These are phyloP conservation scores for Cucurbita argyrosperma DNA, from an alignment of 306 rosid species.

Conservation along the genomic window DNA sequence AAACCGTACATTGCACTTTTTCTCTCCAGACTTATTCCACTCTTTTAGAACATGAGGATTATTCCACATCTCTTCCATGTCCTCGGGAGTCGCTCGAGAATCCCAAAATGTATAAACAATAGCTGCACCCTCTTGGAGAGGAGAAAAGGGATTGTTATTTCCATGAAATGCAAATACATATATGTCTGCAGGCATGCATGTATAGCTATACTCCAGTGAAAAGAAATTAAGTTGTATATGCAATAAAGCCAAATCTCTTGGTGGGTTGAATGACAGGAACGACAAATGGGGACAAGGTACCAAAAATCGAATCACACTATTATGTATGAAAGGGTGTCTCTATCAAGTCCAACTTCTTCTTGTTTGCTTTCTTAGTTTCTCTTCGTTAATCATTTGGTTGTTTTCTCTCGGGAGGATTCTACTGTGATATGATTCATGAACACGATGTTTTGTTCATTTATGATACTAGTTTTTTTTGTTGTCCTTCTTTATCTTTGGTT, in stretches of 20 bases:
- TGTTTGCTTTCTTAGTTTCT: neutral
- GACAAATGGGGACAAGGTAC: neutral
- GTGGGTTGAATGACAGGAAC: neutral
- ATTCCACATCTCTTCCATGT: conserved; percentile 82
- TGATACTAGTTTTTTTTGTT: neutral
- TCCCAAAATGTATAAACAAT: conserved; percentile 40
- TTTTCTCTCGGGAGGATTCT: neutral
- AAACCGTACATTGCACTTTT: conserved; percentile 42
- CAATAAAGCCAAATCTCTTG: neutral
- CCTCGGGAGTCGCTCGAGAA: conserved; percentile 46
- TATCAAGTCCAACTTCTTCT: neutral
- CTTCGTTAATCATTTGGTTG: neutral
- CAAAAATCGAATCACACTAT: neutral
- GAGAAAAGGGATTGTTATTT: neutral
- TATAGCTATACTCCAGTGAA: neutral
- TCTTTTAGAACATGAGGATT: conserved; percentile 45
- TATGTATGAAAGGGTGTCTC: neutral
- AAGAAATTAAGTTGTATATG: neutral
- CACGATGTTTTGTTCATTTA: neutral
- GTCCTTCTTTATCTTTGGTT: neutral
- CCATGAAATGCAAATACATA: neutral
- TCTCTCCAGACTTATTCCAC: conserved; percentile 59
- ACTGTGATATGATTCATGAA: neutral
- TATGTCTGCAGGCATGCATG: neutral
- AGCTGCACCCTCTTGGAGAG: conserved; percentile 9